Evolutionary conservation across 2,329 filamentous ascomycete genomes (phyloP).

Genomic region (Penicillium brevicompactum): DNA sequence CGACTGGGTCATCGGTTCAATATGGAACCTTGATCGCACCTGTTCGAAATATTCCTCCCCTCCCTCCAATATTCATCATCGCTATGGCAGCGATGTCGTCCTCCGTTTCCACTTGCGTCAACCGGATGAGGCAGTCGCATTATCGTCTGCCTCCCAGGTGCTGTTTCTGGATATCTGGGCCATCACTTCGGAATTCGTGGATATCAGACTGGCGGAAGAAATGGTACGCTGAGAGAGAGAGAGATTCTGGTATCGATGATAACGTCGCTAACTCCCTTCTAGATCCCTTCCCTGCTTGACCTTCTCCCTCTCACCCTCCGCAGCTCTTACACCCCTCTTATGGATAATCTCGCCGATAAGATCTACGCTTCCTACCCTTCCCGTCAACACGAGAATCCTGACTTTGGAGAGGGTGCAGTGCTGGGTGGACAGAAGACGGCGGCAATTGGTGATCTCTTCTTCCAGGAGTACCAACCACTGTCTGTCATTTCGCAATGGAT

Average conservation of each 20-base stretch:
- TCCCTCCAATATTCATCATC: conserved; percentile 45
- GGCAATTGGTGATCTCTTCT: conserved; percentile 70
- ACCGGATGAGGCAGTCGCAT: conserved; percentile 66
- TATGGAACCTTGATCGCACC: conserved; percentile 42
- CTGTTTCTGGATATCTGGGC: conserved; percentile 92
- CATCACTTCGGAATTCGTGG: conserved; percentile 77
- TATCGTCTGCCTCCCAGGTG: conserved; percentile 72
- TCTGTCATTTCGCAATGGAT: conserved; percentile 89
- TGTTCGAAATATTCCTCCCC: conserved; percentile 27
- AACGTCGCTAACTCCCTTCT: conserved; percentile 1
- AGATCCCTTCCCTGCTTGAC: conserved; percentile 72
- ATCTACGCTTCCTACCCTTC: conserved; percentile 75
- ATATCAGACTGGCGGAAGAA: conserved; percentile 76
- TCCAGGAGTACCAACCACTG: conserved; percentile 87
- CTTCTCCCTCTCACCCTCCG: conserved; percentile 76
- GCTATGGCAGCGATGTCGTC: conserved; percentile 81
- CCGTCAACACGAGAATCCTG: conserved; percentile 32
- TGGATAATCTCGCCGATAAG: conserved; percentile 76
- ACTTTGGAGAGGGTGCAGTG: conserved; percentile 31
- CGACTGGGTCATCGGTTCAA: conserved; percentile 45
- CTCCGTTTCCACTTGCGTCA: conserved; percentile 80
- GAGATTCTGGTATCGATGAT: not conserved
- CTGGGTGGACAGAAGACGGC: conserved; percentile 34
- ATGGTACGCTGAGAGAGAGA: conserved; percentile 56
- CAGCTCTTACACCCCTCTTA: conserved; percentile 70